Evolutionary conservation across 495 filamentous ascomycete genomes (phyloP).

Genomic region (Diplogelasinospora grovesii): DNA sequence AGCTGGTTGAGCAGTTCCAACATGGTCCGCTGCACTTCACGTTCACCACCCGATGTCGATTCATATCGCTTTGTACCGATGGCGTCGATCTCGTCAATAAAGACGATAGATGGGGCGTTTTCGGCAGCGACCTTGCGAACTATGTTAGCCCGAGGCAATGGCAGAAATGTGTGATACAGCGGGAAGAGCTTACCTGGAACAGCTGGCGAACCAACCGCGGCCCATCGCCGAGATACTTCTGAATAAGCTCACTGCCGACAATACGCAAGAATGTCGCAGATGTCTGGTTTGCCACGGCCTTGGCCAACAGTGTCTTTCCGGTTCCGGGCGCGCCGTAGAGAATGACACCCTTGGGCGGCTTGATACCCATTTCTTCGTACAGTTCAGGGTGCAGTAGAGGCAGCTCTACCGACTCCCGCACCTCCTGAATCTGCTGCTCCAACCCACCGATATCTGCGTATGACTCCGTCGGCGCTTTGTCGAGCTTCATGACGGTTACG

Average conservation of each 20-base stretch:
- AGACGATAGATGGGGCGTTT: slow-evolving; percentile 94
- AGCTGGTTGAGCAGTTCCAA: slow-evolving; percentile 97
- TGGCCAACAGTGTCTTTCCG: slow-evolving; percentile 94
- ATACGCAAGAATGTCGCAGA: slow-evolving; percentile 98
- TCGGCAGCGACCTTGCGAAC: slow-evolving; percentile 73
- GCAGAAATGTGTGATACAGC: not conserved
- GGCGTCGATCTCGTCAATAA: slow-evolving; percentile 99
- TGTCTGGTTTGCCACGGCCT: slow-evolving; percentile 97
- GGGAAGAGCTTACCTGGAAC: slow-evolving; percentile 62
- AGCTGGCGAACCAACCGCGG: slow-evolving; percentile 92
- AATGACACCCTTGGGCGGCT: slow-evolving; percentile 98
- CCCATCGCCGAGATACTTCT: slow-evolving; percentile 97
- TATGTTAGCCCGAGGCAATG: slow-evolving; percentile 15
- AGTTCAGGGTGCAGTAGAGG: slow-evolving; percentile 94
- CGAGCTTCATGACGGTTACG: slow-evolving; percentile 98
- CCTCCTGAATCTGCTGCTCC: slow-evolving; percentile 94
- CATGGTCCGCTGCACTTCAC: slow-evolving; percentile 98
- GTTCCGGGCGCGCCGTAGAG: slow-evolving; percentile 97
- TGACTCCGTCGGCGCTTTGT: slow-evolving; percentile 96
- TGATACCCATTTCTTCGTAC: slow-evolving; percentile 99
- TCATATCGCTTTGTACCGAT: slow-evolving; percentile 99
- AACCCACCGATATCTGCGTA: slow-evolving; percentile 98
- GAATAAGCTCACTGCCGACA: slow-evolving; percentile 94
- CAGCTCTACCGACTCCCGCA: slow-evolving; percentile 92
- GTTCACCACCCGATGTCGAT: slow-evolving; percentile 91